phyloP scores from a whole-genome alignment of 2,329 filamentous ascomycete species.

The Pestalotiopsis sp. region DNA sequence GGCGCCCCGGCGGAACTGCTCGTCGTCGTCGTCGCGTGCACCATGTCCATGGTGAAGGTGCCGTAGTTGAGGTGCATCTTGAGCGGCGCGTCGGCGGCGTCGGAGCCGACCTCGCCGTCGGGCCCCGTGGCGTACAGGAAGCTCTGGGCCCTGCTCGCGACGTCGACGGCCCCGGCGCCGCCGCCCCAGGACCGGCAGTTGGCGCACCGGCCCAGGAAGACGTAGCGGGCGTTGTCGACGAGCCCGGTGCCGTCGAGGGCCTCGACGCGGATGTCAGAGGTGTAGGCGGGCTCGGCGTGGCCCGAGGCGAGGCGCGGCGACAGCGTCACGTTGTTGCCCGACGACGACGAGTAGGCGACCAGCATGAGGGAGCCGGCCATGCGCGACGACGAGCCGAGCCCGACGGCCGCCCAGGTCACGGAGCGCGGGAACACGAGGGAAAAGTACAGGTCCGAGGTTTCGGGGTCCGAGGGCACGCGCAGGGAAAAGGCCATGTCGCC shows the following conservation, averaged over 20 bases:
- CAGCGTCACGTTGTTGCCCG: constrained; percentile 52
- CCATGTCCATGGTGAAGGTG: constrained; percentile 56
- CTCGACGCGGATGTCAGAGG: constrained; percentile 42
- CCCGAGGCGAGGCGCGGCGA: constrained; percentile 52
- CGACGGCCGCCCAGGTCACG: constrained; percentile 54
- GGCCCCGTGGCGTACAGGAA: constrained; percentile 60
- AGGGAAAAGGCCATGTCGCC: constrained; percentile 57
- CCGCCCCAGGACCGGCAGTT: constrained; percentile 53
- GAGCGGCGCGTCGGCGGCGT: constrained; percentile 44
- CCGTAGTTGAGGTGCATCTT: constrained; percentile 55
- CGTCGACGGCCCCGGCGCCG: constrained; percentile 45
- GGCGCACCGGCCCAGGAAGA: constrained; percentile 52
- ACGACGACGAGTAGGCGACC: constrained; percentile 51
- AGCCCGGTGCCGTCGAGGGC: constrained; percentile 49
- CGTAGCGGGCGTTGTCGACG: constrained; percentile 41
- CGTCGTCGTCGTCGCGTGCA: constrained; percentile 38
- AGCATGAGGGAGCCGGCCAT: constrained; percentile 55
- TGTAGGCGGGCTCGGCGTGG: constrained; percentile 52
- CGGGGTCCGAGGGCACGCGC: constrained; percentile 71
- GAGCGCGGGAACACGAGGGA: constrained; percentile 47
- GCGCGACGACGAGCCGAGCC: constrained; percentile 47
- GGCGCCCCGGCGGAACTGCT: constrained; percentile 42
- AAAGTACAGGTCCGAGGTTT: constrained; percentile 50
- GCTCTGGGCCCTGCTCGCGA: constrained; percentile 43
- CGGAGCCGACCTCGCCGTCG: constrained; percentile 39